A percentile compares a stretch with the other conserved stretches of the same genome.
Conservation (phyloP, 495 filamentous ascomycete genomes). For the Lasiosphaeria miniovina region DNA sequence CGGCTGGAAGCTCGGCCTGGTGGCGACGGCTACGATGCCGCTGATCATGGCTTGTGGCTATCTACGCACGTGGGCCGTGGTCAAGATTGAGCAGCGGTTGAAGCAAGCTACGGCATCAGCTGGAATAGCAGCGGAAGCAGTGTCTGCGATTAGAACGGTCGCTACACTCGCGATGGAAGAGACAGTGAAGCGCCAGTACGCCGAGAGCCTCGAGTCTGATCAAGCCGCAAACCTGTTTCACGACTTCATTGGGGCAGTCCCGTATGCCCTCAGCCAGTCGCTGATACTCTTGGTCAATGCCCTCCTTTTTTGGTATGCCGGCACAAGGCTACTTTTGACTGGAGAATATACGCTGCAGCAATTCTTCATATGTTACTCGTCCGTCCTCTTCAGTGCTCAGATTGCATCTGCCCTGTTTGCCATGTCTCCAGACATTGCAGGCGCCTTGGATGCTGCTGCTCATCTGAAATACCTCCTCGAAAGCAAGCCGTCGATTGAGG, state of each 20-base stretch:
- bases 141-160: conserved; percentile 86
- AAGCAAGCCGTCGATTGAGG: neutral
- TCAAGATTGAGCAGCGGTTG: conserved; percentile 79
- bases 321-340: too few species aligned
- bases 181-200: conserved; percentile 49
- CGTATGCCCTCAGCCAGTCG: too few species aligned
- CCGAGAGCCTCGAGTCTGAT: conserved; percentile 25
- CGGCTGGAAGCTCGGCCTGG: conserved; percentile 89
- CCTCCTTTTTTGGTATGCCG: too few species aligned
- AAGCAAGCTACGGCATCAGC: conserved; percentile 46
- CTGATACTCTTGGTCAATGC: too few species aligned
- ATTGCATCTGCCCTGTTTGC: neutral
- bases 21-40: conserved; percentile 41
- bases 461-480: neutral
- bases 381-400: neutral
- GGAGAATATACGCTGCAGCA: conserved; percentile 59
- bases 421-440: neutral
- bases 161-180: conserved; percentile 81
- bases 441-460: neutral
- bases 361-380: too few species aligned
- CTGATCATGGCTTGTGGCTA: conserved; percentile 59
- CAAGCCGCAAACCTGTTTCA: conserved; percentile 17
- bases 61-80: neutral
- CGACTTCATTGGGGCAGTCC: too few species aligned
- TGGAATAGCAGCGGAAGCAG: conserved; percentile 85